A percentile compares a stretch with the other conserved stretches of the same genome.
phyloP scores from a whole-genome alignment of 495 filamentous ascomycete species.

The Penicillium pancosmium region DNA sequence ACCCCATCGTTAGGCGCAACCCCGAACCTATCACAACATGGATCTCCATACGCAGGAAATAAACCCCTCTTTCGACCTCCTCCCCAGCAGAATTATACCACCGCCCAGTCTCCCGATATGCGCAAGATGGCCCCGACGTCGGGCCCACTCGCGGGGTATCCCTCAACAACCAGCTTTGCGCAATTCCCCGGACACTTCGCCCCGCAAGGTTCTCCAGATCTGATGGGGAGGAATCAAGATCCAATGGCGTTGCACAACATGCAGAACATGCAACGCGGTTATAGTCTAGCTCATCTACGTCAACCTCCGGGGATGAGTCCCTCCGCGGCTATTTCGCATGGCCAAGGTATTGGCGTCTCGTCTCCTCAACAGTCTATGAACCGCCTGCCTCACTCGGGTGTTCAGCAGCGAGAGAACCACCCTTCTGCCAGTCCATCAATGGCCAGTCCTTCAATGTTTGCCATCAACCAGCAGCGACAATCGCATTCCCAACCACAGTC shows the following conservation, averaged over 20 bases:
- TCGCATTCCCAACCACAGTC: conserved; percentile 36
- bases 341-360: conserved; percentile 34
- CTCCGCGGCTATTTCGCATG: conserved; percentile 33
- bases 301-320: conserved; percentile 34
- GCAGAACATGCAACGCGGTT: conserved; percentile 38
- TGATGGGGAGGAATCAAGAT: conserved; percentile 38
- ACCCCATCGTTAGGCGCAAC: conserved; percentile 35
- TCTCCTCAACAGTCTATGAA: conserved; percentile 46
- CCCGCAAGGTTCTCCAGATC: conserved; percentile 36
- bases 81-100: conserved; percentile 33
- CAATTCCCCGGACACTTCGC: conserved; percentile 40
- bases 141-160: conserved; percentile 38
- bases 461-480: conserved; percentile 33
- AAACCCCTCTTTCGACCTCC: conserved; percentile 33
- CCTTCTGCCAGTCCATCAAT: conserved; percentile 30
- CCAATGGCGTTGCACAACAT: conserved; percentile 38
- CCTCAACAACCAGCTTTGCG: conserved; percentile 33
- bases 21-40: conserved; percentile 34
- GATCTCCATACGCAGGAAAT: conserved; percentile 28
- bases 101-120: conserved; percentile 39
- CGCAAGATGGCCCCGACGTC: conserved; percentile 43
- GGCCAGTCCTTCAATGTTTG: conserved; percentile 33
- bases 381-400: conserved; percentile 31
- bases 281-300: conserved; percentile 39
- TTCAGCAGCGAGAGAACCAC: conserved; percentile 38